Conservation (phyloP, 2,329 filamentous ascomycete species). For the Cryphonectria naterciae region DNA sequence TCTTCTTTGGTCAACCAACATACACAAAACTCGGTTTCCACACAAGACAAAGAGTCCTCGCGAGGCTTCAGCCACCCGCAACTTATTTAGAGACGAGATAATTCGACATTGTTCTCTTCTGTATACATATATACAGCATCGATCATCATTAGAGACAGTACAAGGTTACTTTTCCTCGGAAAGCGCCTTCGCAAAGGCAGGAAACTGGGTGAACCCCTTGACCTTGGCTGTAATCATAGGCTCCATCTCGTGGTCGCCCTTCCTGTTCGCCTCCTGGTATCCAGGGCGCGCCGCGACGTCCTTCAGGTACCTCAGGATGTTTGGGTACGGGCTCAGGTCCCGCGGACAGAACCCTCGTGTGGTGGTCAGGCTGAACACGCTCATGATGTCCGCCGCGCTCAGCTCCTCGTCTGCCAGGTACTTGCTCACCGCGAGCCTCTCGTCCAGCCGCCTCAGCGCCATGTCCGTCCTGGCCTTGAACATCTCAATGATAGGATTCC, state of each 20-base stretch:
- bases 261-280: conserved; percentile 52
- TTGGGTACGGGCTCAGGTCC: conserved; percentile 45
- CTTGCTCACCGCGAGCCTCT: conserved; percentile 48
- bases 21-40: neutral
- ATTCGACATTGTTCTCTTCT: neutral
- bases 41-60: neutral
- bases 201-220: conserved; percentile 22
- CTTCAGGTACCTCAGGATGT: conserved; percentile 51
- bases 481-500: conserved; percentile 32
- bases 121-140: neutral
- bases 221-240: conserved; percentile 28
- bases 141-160: neutral
- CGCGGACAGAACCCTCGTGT: conserved; percentile 55
- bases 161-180: neutral
- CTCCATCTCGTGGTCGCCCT: conserved; percentile 53
- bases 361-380: conserved; percentile 63
- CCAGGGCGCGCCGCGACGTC: conserved; percentile 48
- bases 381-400: conserved; percentile 69
- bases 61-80: neutral
- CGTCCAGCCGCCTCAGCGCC: conserved; percentile 50
- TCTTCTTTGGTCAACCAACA: neutral
- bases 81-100: neutral
- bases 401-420: conserved; percentile 67
- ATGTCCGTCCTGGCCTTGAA: conserved; percentile 36
- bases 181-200: conserved; percentile 7